These are phyloP conservation scores for Elsinoe ampelina DNA, from an alignment of 2,329 filamentous ascomycete genomes.

Conservation along the genomic window DNA sequence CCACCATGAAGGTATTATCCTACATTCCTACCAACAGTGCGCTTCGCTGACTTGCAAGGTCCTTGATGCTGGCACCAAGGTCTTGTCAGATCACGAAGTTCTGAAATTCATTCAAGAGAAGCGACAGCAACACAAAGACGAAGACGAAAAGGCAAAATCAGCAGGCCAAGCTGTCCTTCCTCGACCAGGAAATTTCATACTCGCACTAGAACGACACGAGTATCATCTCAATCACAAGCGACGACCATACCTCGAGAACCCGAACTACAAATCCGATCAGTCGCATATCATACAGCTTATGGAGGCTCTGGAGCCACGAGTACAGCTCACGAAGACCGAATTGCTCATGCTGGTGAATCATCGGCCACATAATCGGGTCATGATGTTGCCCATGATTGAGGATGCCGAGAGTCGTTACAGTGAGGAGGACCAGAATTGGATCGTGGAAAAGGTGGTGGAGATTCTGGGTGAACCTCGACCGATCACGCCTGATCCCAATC, in stretches of 20 bases:
- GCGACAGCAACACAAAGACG: conserved; percentile 23
- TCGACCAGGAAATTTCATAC: conserved; percentile 25
- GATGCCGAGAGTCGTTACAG: conserved; percentile 27
- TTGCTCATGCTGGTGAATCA: conserved; percentile 27
- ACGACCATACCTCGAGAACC: conserved; percentile 18
- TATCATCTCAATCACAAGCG: conserved; percentile 18
- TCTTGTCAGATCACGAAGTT: conserved; percentile 29
- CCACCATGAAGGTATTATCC: not conserved
- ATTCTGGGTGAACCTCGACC: conserved; percentile 14
- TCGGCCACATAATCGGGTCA: conserved; percentile 25
- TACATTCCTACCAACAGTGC: too few species aligned
- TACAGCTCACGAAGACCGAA: conserved; percentile 28
- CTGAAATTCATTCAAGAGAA: conserved; percentile 26
- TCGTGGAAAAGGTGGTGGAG: conserved; percentile 23
- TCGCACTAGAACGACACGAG: conserved; percentile 18
- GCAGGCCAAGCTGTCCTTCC: conserved; percentile 18
- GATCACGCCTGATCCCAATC: conserved; percentile 1
- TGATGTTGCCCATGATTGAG: conserved; percentile 29
- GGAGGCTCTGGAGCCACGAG: conserved; percentile 22
- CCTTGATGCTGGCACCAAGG: conserved; percentile 28
- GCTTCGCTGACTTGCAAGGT: conserved; percentile 19
- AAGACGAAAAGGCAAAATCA: conserved; percentile 23
- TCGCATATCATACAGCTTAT: conserved; percentile 21
- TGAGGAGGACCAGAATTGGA: conserved; percentile 24
- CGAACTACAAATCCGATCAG: conserved; percentile 21